These are phyloP conservation scores for Collybia sordida DNA, from an alignment of 768 basidiomycete genomes.

Conservation along the genomic window DNA sequence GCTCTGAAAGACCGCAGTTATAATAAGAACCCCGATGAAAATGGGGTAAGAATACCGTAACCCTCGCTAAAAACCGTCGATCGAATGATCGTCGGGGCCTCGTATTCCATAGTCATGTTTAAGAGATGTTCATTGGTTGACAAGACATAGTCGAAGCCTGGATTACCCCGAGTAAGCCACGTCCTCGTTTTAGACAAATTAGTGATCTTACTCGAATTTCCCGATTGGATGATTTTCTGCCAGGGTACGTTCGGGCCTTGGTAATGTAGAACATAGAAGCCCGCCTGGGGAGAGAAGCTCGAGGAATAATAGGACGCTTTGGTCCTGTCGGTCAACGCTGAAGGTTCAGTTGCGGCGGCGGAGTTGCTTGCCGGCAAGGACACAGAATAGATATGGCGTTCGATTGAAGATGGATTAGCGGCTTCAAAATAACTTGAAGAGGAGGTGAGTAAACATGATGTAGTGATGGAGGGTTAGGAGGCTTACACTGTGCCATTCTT, in stretches of 20 bases:
- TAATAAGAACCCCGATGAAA: constrained; percentile 13
- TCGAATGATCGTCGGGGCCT: constrained; percentile 66
- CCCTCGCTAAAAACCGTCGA: constrained; percentile 80
- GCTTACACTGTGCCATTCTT: constrained; percentile 72
- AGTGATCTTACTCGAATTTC: constrained; percentile 31
- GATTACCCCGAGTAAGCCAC: not conserved
- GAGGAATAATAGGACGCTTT: constrained; percentile 61
- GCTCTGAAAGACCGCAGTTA: constrained; percentile 44
- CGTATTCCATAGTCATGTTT: constrained; percentile 64
- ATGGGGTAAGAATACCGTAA: constrained; percentile 50
- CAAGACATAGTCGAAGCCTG: constrained; percentile 66
- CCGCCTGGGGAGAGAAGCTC: constrained; percentile 81
- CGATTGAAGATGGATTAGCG: constrained; percentile 76
- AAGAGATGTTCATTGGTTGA: constrained; percentile 70
- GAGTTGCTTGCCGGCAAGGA: constrained; percentile 56
- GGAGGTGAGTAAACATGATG: constrained; percentile 10
- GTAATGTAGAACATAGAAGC: constrained; percentile 82
- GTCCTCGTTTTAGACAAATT: not conserved
- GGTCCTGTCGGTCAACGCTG: constrained; percentile 50
- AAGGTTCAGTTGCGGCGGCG: constrained; percentile 35
- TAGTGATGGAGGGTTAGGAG: constrained; percentile 6
- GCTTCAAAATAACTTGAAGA: constrained; percentile 82
- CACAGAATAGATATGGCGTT: constrained; percentile 83
- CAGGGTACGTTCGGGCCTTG: constrained; percentile 82
- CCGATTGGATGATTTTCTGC: constrained; percentile 73